Evolutionary conservation across 192 early-diverging fungal genomes (phyloP).

Genomic region (Lobosporangium transversale): DNA sequence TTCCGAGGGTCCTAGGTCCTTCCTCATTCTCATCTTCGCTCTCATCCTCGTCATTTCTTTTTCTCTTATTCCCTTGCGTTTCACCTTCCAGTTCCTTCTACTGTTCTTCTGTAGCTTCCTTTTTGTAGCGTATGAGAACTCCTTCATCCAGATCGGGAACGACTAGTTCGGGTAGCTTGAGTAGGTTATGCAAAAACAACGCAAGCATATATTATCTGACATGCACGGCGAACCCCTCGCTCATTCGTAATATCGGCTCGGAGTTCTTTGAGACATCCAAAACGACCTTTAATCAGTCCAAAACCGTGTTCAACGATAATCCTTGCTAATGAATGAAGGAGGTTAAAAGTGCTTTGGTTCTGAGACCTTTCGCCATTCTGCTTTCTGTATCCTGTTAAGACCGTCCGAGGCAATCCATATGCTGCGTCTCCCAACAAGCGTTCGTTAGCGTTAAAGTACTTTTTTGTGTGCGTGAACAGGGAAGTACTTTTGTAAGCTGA

Average conservation of each 20-base stretch:
- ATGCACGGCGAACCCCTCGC: neutral
- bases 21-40: too few relatives aligned
- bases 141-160: too few relatives aligned
- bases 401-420: neutral
- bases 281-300: neutral
- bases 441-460: neutral
- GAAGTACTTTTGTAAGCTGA: neutral
- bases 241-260: neutral
- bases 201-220: neutral
- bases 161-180: too few relatives aligned
- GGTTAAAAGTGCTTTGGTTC: neutral
- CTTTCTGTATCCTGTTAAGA: neutral
- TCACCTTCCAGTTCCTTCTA: too few relatives aligned
- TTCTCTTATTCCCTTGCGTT: too few relatives aligned
- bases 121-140: too few relatives aligned
- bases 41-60: too few relatives aligned
- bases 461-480: neutral
- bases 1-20: too few relatives aligned
- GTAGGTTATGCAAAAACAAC: constrained; percentile 2
- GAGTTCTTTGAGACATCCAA: neutral
- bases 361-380: neutral
- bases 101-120: too few relatives aligned
- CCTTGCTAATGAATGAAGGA: neutral
- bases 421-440: neutral
- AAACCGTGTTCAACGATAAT: constrained; percentile 8